A percentile compares a stretch with the other conserved stretches of the same genome.
Evolutionary conservation across 345 rosid genomes (phyloP).

Genomic region (Pseudoturritis turrita): DNA sequence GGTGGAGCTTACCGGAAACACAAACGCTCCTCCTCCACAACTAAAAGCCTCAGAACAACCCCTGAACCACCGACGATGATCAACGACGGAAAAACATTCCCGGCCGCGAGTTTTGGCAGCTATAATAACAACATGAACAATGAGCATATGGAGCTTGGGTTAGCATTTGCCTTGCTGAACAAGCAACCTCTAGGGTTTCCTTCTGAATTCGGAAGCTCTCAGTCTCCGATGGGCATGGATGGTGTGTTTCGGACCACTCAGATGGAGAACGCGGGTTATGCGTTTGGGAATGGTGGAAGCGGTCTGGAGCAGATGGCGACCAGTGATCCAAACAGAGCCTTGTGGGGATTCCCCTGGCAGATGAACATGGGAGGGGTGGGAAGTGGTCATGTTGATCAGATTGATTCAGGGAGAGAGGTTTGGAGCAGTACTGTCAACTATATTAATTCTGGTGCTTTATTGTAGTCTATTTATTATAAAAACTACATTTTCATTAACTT

Average conservation of each 20-base stretch:
- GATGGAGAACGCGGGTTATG: constrained; percentile 18
- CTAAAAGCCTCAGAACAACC: constrained; percentile 37
- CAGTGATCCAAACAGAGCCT: constrained; percentile 35
- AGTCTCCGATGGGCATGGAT: constrained; percentile 1
- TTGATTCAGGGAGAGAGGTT: constrained; percentile 45
- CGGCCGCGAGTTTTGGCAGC: constrained; percentile 25
- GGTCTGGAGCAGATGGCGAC: constrained; percentile 30
- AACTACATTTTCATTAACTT: not conserved
- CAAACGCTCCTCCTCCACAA: constrained; percentile 45
- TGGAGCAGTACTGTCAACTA: constrained; percentile 36
- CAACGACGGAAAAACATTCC: constrained; percentile 31
- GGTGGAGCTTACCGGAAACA: constrained; percentile 74
- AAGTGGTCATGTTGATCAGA: constrained; percentile 22
- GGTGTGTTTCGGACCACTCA: constrained; percentile 1
- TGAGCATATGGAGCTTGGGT: constrained; percentile 58
- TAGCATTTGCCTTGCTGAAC: constrained; percentile 69
- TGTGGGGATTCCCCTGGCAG: constrained; percentile 79
- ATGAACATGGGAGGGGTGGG: constrained; percentile 28
- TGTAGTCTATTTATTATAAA: not conserved
- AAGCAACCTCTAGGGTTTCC: constrained; percentile 52
- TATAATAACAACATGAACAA: constrained; percentile 16
- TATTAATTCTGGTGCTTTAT: constrained; percentile 35
- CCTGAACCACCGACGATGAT: not conserved
- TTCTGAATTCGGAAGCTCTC: constrained; percentile 21
- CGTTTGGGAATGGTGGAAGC: constrained; percentile 27